A percentile compares a stretch with the other conserved stretches of the same genome.
Conservation (phyloP, 2,329 filamentous ascomycete species). For the Sporothrix protearum region DNA sequence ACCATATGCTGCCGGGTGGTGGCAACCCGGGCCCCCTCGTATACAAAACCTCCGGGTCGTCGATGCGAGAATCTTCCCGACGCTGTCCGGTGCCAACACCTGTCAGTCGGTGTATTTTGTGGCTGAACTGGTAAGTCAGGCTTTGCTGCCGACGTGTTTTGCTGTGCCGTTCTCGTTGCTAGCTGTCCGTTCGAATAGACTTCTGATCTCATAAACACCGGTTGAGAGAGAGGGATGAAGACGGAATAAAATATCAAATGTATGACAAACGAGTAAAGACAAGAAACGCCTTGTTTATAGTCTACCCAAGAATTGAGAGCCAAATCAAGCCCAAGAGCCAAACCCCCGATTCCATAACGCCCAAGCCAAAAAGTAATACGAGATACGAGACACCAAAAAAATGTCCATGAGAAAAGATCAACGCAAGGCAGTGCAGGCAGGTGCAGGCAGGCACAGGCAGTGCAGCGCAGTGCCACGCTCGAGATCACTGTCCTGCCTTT, state of each 20-base stretch:
- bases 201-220: constrained; percentile 14
- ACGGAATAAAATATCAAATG: too few relatives aligned
- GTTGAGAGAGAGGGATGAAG: background rate
- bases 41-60: constrained; percentile 43
- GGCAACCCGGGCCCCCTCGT: constrained; percentile 33
- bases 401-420: background rate
- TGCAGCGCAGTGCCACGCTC: background rate
- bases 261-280: too few relatives aligned
- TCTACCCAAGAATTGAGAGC: background rate
- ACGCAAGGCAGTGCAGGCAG: background rate
- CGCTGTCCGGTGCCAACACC: constrained; percentile 33
- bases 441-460: too few relatives aligned
- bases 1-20: constrained; percentile 33
- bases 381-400: background rate
- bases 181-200: background rate
- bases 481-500: constrained; percentile 34
- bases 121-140: constrained; percentile 31
- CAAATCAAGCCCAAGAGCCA: background rate
- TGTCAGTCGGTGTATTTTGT: constrained; percentile 33
- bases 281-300: background rate
- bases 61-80: constrained; percentile 46
- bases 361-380: background rate
- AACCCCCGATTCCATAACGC: background rate
- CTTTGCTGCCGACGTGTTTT: background rate
- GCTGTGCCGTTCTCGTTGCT: background rate